Conservation (phyloP, 2,329 filamentous ascomycete species). For the Microcyclosporella mali region DNA sequence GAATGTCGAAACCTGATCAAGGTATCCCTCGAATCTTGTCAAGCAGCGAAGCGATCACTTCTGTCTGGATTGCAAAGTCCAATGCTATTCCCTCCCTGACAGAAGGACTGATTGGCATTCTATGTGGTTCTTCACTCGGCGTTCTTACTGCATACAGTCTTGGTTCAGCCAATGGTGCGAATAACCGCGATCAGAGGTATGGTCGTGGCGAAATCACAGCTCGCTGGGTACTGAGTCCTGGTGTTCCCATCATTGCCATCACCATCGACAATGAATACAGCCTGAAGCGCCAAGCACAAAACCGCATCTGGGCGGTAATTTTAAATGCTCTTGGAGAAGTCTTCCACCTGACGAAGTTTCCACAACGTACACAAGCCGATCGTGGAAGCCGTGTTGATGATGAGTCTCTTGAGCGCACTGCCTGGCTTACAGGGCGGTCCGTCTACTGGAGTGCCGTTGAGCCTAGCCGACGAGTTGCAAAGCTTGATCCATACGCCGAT, state of each 20-base stretch:
- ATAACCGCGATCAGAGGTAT: constrained; percentile 56
- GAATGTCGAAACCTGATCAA: constrained; percentile 55
- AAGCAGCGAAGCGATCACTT: constrained; percentile 64
- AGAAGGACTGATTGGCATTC: constrained; percentile 70
- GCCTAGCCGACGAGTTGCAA: constrained; percentile 64
- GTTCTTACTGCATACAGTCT: constrained; percentile 77
- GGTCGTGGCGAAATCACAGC: constrained; percentile 73
- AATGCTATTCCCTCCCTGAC: constrained; percentile 64
- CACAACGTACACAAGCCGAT: constrained; percentile 48
- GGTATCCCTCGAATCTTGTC: constrained; percentile 73
- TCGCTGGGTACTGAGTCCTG: constrained; percentile 84
- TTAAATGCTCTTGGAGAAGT: constrained; percentile 90
- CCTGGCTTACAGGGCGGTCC: constrained; percentile 74
- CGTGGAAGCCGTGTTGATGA: constrained; percentile 44
- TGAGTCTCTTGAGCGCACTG: constrained; percentile 54
- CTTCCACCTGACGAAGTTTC: constrained; percentile 72
- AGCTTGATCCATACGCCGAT: constrained; percentile 66
- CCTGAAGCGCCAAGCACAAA: constrained; percentile 59
- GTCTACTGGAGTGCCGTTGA: constrained; percentile 79
- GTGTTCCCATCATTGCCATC: constrained; percentile 82
- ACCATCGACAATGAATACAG: constrained; percentile 79
- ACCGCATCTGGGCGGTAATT: constrained; percentile 83
- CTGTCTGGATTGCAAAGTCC: constrained; percentile 87
- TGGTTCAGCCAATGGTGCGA: constrained; percentile 39
- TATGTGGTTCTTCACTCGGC: constrained; percentile 77